Base-by-base conservation (phyloP, 345 rosid genomes). In the Trapa incisa region DNA sequence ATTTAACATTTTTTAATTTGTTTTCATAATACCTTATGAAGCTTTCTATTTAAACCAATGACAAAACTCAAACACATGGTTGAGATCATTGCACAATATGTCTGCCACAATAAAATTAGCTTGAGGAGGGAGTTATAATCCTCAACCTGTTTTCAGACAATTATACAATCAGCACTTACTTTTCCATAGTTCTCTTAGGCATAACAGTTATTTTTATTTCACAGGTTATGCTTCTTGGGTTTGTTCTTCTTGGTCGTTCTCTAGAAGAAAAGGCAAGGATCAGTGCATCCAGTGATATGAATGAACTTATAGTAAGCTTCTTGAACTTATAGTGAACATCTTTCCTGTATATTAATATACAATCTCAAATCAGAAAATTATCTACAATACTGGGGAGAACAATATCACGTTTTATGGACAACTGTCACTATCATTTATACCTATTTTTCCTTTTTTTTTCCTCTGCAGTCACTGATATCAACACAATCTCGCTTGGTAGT, bases 161-260 rank as follows among this genome's bases (percentile, higher is more conserved):
- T 32, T 33, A 9, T 58, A 9, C 37, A 58, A 58, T 58, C 7
- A 54, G 33, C 32, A n/a, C 60, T 4, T 5, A 4, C 60, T 54
- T 58, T 58, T 13, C 32, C 33, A 16, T 32, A 32, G 62, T 58
- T 58, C 5, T 79, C 84, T 86, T 79, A 82, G 70, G 74, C 75
- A 75, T 75, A 68, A 71, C 78, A 73, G 82, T 67, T 67, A 76
- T 56, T 86, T 82, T 83, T 88, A 88, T 90, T 47, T 80, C 84
- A 89, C 94, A 93, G 96, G 96, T 93, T 80, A 90, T 93, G 98
- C 95, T 93, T 84, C 98, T 90, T 80, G 97, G 98, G 48, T 90
- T 90, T 67, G 96, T 93, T 70, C 94, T 90, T 50, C 86, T 93
- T 47, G 98, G 98, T 69, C 98, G 94, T 75, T 90, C 97, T 65